Evolutionary conservation across 495 filamentous ascomycete genomes (phyloP).

Genomic region (Pseudevernia furfuracea): DNA sequence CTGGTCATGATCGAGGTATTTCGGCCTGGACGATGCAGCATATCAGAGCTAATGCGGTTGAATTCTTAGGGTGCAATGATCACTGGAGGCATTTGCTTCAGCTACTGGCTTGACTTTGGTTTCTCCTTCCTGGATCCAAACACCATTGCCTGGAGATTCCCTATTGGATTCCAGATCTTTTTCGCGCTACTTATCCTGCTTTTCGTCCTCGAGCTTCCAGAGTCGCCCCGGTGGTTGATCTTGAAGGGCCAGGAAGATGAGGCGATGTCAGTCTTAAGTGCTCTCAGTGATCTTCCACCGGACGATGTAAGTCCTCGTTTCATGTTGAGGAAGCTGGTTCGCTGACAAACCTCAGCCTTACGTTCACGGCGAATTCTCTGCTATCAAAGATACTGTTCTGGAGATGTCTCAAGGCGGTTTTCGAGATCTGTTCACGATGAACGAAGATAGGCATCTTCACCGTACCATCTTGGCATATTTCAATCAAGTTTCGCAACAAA

Average conservation of each 20-base stretch:
- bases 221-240: slow-evolving; percentile 70
- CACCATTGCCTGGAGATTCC: slow-evolving; percentile 66
- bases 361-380: slow-evolving; percentile 56
- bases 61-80: slow-evolving; percentile 49
- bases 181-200: slow-evolving; percentile 55
- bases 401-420: slow-evolving; percentile 62
- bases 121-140: slow-evolving; percentile 57
- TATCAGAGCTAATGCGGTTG: background rate
- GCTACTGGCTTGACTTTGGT: slow-evolving; percentile 70
- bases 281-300: slow-evolving; percentile 46
- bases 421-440: slow-evolving; percentile 63
- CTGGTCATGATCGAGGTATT: slow-evolving; percentile 67
- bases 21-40: no score
- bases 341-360: slow-evolving; percentile 29
- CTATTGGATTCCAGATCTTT: slow-evolving; percentile 63
- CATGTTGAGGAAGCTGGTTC: background rate
- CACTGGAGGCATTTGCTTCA: slow-evolving; percentile 62
- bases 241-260: slow-evolving; percentile 54
- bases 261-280: slow-evolving; percentile 54
- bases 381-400: slow-evolving; percentile 68
- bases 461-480: slow-evolving; percentile 62
- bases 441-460: slow-evolving; percentile 66
- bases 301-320: slow-evolving; percentile 34
- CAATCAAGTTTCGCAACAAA: slow-evolving; percentile 74
- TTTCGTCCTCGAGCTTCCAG: slow-evolving; percentile 58